These are phyloP conservation scores for Macrophomina pseudophaseolina DNA, from an alignment of 2,329 filamentous ascomycete genomes.

Conservation along the genomic window DNA sequence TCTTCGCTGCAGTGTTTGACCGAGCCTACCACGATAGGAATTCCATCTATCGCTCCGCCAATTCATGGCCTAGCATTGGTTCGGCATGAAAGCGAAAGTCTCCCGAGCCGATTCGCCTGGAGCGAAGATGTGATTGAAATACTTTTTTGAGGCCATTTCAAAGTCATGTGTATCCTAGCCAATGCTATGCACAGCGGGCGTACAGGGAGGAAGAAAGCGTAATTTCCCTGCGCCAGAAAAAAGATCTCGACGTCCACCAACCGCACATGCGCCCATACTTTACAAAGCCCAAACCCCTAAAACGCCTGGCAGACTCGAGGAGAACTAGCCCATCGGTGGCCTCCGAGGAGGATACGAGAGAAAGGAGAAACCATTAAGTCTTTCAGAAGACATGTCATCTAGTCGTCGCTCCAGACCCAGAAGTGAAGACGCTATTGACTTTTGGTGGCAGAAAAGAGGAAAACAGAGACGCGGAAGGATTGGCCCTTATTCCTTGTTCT, in stretches of 20 bases:
- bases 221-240: conserved; percentile 14
- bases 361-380: conserved; percentile 24
- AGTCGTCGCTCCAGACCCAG: conserved; percentile 17
- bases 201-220: conserved; percentile 13
- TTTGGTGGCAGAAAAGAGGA: conserved; percentile 17
- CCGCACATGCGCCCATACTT: conserved; percentile 22
- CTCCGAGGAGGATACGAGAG: conserved; percentile 5
- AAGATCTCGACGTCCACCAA: conserved; percentile 21
- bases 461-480: neutral
- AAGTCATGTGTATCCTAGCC: conserved; percentile 16
- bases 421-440: conserved; percentile 22
- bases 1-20: too few species aligned
- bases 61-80: too few species aligned
- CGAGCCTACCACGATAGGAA: too few species aligned
- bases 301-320: conserved; percentile 20
- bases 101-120: too few species aligned
- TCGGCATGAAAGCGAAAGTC: too few species aligned
- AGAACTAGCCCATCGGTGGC: conserved; percentile 6
- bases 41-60: too few species aligned
- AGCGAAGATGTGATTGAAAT: conserved; percentile 12
- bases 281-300: conserved; percentile 20
- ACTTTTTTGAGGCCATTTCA: conserved; percentile 2
- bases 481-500: conserved; percentile 50
- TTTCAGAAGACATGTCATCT: conserved; percentile 15
- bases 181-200: conserved; percentile 26